A percentile compares a stretch with the other conserved stretches of the same genome.
phyloP scores from a whole-genome alignment of 176 grass and related monocot species.

The Oryza nivara region DNA sequence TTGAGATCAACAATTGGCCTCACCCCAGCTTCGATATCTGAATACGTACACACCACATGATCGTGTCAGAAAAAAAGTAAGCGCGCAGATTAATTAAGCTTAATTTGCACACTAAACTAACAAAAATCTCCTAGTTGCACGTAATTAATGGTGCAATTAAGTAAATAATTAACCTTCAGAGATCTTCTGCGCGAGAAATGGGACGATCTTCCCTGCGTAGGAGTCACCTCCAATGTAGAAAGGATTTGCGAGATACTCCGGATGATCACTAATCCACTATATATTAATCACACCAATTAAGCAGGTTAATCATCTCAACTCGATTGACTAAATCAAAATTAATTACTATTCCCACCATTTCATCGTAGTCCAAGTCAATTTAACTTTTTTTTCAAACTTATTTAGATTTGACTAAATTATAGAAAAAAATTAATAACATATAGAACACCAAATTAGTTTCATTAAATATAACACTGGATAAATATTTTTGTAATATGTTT shows the following conservation, averaged over 20 bases:
- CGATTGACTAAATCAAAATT: neutral
- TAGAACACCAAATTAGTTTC: too few species aligned
- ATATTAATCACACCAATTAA: neutral
- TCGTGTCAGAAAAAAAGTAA: neutral
- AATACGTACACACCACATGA: neutral
- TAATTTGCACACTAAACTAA: neutral
- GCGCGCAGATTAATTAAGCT: neutral
- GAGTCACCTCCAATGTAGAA: neutral
- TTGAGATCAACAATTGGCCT: neutral
- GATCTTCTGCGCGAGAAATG: neutral
- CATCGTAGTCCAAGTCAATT: too few species aligned
- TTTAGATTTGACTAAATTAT: too few species aligned
- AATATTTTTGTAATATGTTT: too few species aligned
- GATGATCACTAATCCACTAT: neutral
- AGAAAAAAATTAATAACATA: too few species aligned
- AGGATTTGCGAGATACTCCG: neutral
- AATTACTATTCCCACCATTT: neutral
- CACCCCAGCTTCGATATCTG: neutral
- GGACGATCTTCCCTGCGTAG: neutral
- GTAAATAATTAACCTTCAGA: neutral
- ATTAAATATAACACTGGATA: too few species aligned
- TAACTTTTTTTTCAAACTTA: too few species aligned
- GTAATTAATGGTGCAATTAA: too few species aligned
- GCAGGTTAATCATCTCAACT: neutral
- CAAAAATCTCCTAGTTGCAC: neutral